Conservation (phyloP, 805 yeast species). For the Candida boleticola region DNA sequence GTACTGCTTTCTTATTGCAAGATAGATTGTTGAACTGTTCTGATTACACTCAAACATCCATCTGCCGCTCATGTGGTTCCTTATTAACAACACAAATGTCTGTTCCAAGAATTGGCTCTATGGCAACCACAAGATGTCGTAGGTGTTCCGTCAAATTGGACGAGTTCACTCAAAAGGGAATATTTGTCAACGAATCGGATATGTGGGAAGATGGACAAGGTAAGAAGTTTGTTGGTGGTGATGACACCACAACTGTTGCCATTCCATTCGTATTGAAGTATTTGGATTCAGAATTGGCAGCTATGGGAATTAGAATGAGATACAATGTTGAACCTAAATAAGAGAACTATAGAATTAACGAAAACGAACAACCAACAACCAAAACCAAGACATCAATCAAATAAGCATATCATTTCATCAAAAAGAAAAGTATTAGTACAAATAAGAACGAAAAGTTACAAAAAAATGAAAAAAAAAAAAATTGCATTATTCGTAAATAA, state of each 20-base stretch:
- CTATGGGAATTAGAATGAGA: conserved; percentile 95
- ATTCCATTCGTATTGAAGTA: conserved; percentile 95
- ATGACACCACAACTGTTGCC: conserved; percentile 90
- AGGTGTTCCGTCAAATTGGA: conserved; percentile 80
- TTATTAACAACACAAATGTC: conserved; percentile 84
- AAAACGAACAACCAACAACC: too few species aligned
- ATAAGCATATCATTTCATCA: neutral
- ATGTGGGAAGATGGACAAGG: conserved; percentile 99
- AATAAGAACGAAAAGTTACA: neutral
- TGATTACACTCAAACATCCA: conserved; percentile 87
- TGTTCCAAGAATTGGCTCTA: conserved; percentile 86
- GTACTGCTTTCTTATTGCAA: conserved; percentile 91
- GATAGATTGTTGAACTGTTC: conserved; percentile 94
- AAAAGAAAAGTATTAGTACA: neutral
- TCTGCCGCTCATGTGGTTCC: conserved; percentile 94
- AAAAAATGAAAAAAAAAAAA: neutral
- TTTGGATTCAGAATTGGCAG: conserved; percentile 90
- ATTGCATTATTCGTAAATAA: neutral
- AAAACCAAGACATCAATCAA: too few species aligned
- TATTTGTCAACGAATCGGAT: conserved; percentile 61
- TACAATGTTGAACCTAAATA: conserved; percentile 73
- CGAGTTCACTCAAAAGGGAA: conserved; percentile 45
- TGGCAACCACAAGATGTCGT: conserved; percentile 80
- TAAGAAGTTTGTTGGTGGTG: conserved; percentile 86
- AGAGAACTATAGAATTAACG: neutral